Conservation (phyloP, 768 basidiomycete species). For the Neoboletus magnificus region DNA sequence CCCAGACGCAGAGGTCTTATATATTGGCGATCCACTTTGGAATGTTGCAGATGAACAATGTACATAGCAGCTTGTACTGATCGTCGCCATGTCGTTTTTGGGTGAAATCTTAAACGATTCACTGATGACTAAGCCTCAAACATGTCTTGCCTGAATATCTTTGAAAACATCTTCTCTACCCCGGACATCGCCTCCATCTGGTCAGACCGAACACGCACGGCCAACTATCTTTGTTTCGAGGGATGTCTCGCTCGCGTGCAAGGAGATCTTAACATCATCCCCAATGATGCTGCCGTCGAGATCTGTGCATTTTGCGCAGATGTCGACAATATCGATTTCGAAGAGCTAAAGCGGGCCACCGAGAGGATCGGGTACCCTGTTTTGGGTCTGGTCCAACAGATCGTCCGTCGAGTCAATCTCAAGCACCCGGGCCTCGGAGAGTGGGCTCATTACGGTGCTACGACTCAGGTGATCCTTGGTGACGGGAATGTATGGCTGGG, state of each 20-base stretch:
- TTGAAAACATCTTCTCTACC: slow-evolving; percentile 41
- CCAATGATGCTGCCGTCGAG: slow-evolving; percentile 34
- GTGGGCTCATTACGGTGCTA: slow-evolving; percentile 48
- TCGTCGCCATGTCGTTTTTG: no score
- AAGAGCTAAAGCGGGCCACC: slow-evolving; percentile 38
- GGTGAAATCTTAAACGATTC: no score
- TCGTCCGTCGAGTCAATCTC: slow-evolving; percentile 38
- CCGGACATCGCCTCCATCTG: slow-evolving; percentile 37
- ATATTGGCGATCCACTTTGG: no score
- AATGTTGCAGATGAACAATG: no score
- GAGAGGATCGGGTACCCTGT: slow-evolving; percentile 45
- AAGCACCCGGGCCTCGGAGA: slow-evolving; percentile 38
- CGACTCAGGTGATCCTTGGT: slow-evolving; percentile 38
- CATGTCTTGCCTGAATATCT: slow-evolving; percentile 24
- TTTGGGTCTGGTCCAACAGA: slow-evolving; percentile 42
- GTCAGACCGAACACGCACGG: slow-evolving; percentile 34
- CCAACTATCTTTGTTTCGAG: slow-evolving; percentile 31
- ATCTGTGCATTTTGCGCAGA: slow-evolving; percentile 35
- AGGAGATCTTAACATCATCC: slow-evolving; percentile 39
- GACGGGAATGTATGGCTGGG: neutral
- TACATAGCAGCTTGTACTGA: no score
- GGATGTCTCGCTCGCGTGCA: slow-evolving; percentile 36
- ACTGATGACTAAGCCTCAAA: no score
- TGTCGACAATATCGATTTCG: slow-evolving; percentile 38
- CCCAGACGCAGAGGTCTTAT: no score